Evolutionary conservation across 2,329 filamentous ascomycete species (phyloP).

Genomic region (Alternaria burnsii): DNA sequence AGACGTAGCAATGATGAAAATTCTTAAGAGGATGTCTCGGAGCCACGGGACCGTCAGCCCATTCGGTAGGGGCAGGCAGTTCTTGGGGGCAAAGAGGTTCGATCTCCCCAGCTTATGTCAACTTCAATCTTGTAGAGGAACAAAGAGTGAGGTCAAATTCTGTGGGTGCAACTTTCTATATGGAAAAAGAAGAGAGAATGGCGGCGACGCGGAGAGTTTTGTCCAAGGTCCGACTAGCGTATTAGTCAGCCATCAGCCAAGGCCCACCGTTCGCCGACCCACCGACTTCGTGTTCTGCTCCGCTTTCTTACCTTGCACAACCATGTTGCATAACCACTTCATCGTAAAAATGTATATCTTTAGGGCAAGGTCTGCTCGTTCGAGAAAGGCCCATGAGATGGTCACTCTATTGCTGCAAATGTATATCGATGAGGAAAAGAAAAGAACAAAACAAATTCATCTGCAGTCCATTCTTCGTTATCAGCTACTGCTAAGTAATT

Average conservation of each 20-base stretch:
- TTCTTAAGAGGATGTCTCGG: constrained; percentile 38
- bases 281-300: neutral
- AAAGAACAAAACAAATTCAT: too few species aligned
- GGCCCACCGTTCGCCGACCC: neutral
- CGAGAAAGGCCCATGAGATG: too few species aligned
- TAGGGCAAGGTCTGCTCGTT: neutral
- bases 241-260: constrained; percentile 15
- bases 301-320: neutral
- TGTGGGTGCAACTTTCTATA: constrained; percentile 53
- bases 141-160: constrained; percentile 67
- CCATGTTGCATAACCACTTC: neutral
- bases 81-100: constrained; percentile 52
- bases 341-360: neutral
- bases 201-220: constrained; percentile 28
- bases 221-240: constrained; percentile 1
- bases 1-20: constrained; percentile 16
- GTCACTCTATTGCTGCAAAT: too few species aligned
- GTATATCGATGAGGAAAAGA: too few species aligned
- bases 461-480: neutral
- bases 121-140: constrained; percentile 62
- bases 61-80: constrained; percentile 41
- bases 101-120: constrained; percentile 64
- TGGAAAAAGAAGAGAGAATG: constrained; percentile 31
- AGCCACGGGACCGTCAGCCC: constrained; percentile 50
- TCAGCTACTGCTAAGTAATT: neutral